Percentiles rank a stretch among this genome's conserved stretches.
These are phyloP conservation scores for Eimeria sp. DNA, from an alignment of 169 alveolate genomes.

Conservation along the genomic window DNA sequence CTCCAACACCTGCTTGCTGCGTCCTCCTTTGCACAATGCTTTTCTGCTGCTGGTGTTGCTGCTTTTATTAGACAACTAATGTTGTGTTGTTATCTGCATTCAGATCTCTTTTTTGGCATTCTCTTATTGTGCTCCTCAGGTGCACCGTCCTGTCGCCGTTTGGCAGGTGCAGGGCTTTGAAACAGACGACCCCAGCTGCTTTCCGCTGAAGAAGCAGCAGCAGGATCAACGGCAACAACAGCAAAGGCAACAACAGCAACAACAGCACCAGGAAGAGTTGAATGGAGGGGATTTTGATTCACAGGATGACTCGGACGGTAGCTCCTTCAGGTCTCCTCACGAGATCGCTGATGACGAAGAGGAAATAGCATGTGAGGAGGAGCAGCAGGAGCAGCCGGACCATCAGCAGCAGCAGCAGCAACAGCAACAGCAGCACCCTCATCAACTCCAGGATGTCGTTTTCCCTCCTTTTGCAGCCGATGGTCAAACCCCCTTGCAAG, in stretches of 20 bases:
- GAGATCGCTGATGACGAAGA: background rate
- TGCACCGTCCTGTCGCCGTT: slow-evolving; percentile 64
- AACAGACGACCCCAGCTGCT: slow-evolving; percentile 18
- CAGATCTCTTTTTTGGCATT: background rate
- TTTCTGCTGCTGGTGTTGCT: background rate
- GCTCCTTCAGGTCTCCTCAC: slow-evolving; percentile 64
- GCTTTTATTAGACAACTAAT: background rate
- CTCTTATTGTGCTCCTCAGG: slow-evolving; percentile 20
- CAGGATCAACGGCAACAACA: slow-evolving; percentile 8
- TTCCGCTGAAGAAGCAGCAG: background rate
- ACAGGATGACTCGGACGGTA: slow-evolving; percentile 2
- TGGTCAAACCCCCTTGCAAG: background rate
- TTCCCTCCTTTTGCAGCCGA: background rate
- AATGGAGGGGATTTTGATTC: background rate
- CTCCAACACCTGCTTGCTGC: background rate
- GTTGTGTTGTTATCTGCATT: background rate
- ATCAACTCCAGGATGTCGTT: background rate
- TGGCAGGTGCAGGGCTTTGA: slow-evolving; percentile 65
- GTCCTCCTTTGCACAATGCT: too few species aligned
- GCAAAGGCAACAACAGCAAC: slow-evolving; percentile 26
- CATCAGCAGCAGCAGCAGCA: slow-evolving; percentile 46
- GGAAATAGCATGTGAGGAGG: background rate
- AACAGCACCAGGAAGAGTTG: background rate
- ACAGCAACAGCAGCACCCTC: slow-evolving; percentile 28
- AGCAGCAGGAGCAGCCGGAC: slow-evolving; percentile 14